Evolutionary conservation across 768 basidiomycete species (phyloP), one percentile per base, ranked within the genome.

Genomic region (Trichaptum fuscoviolaceum): DNA sequence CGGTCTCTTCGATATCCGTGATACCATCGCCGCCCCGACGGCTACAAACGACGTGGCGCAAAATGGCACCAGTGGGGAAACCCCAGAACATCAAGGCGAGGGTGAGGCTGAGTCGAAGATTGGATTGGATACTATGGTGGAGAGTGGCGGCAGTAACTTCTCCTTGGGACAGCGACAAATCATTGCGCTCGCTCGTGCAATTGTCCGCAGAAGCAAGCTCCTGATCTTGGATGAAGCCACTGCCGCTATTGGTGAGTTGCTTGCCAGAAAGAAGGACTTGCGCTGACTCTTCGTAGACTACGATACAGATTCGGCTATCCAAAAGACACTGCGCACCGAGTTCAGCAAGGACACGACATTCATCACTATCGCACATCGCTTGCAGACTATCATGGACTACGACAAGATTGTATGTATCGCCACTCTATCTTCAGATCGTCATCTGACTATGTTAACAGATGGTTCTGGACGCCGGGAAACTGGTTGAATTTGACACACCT

Each of bases 401-500:
- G 81, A 82, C 68, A 77, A 78, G 67, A 79, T 82, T 64, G 67
- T 82, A 60, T n/a, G 71, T 71, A n/a, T n/a, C 73, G 71, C 6
- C 61, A 10, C n/a, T 30, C 30, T 30, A 8, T 30, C 7, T n/a
- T 36, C n/a, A n/a, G 62, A 0, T 27, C 18, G 34, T 1, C 1
- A 57, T 36, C 23, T 62, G 26, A 63, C 9, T n/a, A 57, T 30
- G 5, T 27, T 59, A 7, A 8, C 20, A 70, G 69, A 71, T 72
- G 71, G 71, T 72, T 0, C 61, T 72, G 25, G 71, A 72, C 35
- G 68, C 70, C 20, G 71, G 71, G 1, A 80, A 83, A 66, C 81
- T 95, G 69, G 74, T 82, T 57, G 83, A 85, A 69, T 85, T 79
- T 64, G 85, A 83, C 67, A 75, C 75, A 24, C 85, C 85, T 0